Evolutionary conservation across 495 filamentous ascomycete genomes (phyloP), one percentile per base, ranked within the genome.

Genomic region (Aspergillus homomorphus): DNA sequence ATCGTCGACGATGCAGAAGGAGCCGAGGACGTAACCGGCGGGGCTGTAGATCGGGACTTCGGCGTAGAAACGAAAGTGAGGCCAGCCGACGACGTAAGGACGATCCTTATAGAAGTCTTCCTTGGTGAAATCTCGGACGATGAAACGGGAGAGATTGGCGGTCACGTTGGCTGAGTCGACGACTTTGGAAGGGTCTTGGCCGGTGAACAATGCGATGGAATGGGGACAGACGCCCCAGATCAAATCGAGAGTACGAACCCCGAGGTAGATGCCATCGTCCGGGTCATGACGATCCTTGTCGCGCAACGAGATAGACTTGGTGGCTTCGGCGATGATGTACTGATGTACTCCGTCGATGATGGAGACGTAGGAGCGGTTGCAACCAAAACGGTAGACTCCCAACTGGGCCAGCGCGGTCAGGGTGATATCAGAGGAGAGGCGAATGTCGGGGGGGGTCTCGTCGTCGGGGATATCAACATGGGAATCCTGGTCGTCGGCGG

Each of bases 371-470:
- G 71, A 74, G 9, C 85, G 82, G 43, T 77, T 76, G 42, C 74
- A 75, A 30, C 77, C 71, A 48, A 87, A 66, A 9, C 81, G 77
- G 30, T 80, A 73, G 21, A 80, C 73, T 0, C 81, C 84, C 20
- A 89, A 70, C 64, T 89, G 86, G 20, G 85, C 80, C 61, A 89
- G 79, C 0, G 82, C 84, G 0, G 82, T 84, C 4, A 90, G 74
- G 41, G 80, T 79, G 8, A 82, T 80, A 62, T 90, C 87, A 12
- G 70, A 65, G 16, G 80, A 80, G 2, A 76, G 60, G 7, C 48
- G 56, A 8, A 56, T 52, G 4, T 54, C 54, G 0, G 53, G 53
- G 4, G 55, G 60, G 23, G 61, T 59, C 28, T 67, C 63, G 24
- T 65, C 60, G 12, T 62, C 57, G 4, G 56, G 54, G 0, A 54